Percentiles rank a stretch among this genome's conserved stretches.
phyloP scores from a whole-genome alignment of 192 early-diverging fungal species.

The Cetraspora pellucida region DNA sequence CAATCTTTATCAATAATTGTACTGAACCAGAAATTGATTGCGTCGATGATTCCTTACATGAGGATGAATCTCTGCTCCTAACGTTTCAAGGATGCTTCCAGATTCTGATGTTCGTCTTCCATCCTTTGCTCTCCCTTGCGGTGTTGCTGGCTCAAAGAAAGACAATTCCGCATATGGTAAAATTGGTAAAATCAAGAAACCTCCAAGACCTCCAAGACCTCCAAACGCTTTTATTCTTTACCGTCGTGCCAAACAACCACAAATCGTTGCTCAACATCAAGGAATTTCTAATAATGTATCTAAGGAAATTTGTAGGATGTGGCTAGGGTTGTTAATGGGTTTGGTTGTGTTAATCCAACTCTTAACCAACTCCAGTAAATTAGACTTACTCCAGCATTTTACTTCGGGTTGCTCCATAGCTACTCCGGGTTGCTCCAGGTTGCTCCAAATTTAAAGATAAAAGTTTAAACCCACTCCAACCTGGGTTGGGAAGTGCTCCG shows the following conservation, averaged over 20 bases:
- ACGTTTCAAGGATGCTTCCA: slow-evolving; percentile 22
- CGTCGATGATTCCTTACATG: too few species aligned
- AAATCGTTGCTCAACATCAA: slow-evolving; percentile 3
- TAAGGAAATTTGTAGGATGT: slow-evolving; percentile 30
- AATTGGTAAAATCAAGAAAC: slow-evolving; percentile 19
- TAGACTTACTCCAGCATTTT: too few species aligned
- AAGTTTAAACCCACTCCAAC: too few species aligned
- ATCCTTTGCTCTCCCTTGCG: slow-evolving; percentile 13
- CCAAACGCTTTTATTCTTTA: slow-evolving; percentile 42
- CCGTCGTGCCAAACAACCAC: slow-evolving; percentile 32
- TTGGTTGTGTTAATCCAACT: too few species aligned
- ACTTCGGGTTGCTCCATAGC: too few species aligned
- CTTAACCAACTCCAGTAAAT: too few species aligned
- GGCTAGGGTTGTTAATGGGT: too few species aligned
- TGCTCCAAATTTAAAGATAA: too few species aligned
- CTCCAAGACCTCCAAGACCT: slow-evolving; percentile 44
- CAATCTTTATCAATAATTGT: too few species aligned
- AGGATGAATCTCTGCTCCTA: not conserved
- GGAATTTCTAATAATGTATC: slow-evolving; percentile 38
- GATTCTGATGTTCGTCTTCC: slow-evolving; percentile 24
- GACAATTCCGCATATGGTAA: not conserved
- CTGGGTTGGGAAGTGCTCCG: too few species aligned
- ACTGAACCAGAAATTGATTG: too few species aligned
- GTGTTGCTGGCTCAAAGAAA: not conserved
- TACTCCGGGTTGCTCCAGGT: too few species aligned